phyloP scores from a whole-genome alignment of 768 basidiomycete genomes.

The Mycena rebaudengoi region DNA sequence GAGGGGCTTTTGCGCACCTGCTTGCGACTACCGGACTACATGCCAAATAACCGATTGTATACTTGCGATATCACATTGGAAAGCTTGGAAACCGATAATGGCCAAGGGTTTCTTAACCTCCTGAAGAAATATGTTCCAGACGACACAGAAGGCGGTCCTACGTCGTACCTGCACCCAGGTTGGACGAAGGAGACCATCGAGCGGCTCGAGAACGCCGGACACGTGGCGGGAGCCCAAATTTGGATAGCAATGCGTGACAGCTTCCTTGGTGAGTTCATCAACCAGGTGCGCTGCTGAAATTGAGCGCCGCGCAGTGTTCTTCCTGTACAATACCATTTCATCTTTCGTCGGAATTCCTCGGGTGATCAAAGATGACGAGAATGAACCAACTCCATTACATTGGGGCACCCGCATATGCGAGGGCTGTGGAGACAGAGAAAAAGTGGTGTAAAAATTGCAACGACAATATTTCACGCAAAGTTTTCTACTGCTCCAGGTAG shows the following conservation, averaged over 20 bases:
- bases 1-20: conserved; percentile 13
- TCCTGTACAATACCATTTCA: conserved; percentile 11
- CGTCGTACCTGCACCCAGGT: conserved; percentile 2
- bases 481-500: conserved; percentile 10
- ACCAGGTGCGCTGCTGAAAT: neutral
- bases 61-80: conserved; percentile 11
- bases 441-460: conserved; percentile 4
- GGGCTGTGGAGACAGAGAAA: conserved; percentile 1
- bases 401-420: conserved; percentile 9
- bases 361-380: neutral
- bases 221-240: neutral
- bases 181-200: conserved; percentile 12
- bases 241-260: conserved; percentile 8
- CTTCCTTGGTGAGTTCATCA: conserved; percentile 12
- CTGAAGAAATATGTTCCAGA: conserved; percentile 10
- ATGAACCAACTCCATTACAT: conserved; percentile 3
- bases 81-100: conserved; percentile 8
- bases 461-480: neutral
- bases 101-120: conserved; percentile 9
- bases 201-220: conserved; percentile 12
- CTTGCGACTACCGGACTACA: neutral
- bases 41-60: conserved; percentile 2
- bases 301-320: conserved; percentile 1
- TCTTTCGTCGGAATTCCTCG: conserved; percentile 1
- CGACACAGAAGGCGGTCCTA: neutral